Conservation (phyloP, 495 filamentous ascomycete genomes). For the Hypoxylon subgilvum region DNA sequence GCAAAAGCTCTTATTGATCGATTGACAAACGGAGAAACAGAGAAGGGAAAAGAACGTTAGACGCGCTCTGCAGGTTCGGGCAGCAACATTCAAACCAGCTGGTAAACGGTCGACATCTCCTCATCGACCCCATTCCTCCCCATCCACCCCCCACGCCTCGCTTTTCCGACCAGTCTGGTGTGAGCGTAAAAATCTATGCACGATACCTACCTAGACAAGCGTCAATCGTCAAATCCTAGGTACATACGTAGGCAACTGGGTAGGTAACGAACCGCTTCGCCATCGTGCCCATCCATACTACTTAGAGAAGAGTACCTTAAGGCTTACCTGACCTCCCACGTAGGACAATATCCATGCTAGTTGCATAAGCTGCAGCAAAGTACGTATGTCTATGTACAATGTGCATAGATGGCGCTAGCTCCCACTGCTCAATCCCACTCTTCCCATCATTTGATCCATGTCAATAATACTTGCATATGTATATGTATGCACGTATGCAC, state of each 20-base stretch:
- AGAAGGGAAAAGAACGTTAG: constrained; percentile 27
- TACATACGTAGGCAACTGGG: no score
- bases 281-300: no score
- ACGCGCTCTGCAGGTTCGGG: constrained; percentile 49
- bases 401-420: constrained; percentile 23
- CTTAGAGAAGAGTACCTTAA: no score
- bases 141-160: constrained; percentile 28
- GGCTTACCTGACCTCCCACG: no score
- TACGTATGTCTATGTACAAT: no score
- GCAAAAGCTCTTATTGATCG: constrained; percentile 30
- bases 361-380: constrained; percentile 16
- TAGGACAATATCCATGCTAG: constrained; percentile 6
- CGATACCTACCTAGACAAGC: no score
- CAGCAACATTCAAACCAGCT: constrained; percentile 54
- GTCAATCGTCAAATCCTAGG: no score
- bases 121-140: constrained; percentile 17
- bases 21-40: constrained; percentile 40
- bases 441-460: no score
- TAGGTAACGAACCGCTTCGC: constrained; percentile 1
- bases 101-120: constrained; percentile 41
- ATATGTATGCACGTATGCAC: not conserved
- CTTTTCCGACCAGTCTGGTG: constrained; percentile 17
- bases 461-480: constrained; percentile 27
- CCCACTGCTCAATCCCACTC: no score
- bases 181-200: constrained; percentile 7